Base-by-base conservation (phyloP, 2,329 filamentous ascomycete species). In the Atkinsonella hypoxylon region DNA sequence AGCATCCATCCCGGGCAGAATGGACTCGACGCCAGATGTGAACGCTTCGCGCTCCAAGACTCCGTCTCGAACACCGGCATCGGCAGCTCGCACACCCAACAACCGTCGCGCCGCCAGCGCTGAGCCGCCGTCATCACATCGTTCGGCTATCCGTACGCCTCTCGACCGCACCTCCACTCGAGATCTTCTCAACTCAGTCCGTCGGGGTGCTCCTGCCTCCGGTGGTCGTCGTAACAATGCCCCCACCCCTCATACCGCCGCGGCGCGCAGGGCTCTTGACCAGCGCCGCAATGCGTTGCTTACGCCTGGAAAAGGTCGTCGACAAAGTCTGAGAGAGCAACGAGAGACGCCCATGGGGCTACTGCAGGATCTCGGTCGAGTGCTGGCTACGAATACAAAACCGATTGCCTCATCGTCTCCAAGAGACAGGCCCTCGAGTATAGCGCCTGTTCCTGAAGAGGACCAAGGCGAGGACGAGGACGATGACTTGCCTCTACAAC, bases 211-310 rank as follows among this genome's bases (percentile, higher is more conserved):
- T 40, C 72, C 72, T 10, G 70, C 69, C 34, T 77, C 76, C 2
- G 74, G 61, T 11, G 58, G 66, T 2, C 64, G 67, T 41, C 67
- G 69, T 47, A 67, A 64, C 54, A 69, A 71, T 62, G 67, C 69
- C 12, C 68, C 72, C 3, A 83, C 81, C 17, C 81, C 81, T 0
- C 81, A 84, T 60, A 79, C 76, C 45, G 76, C 75, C 57, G 80
- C 79, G 11, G 81, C 81, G 42, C 74, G 74, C 45, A 71, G 76
- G 44, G 74, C 79, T 32, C 70, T 83, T 48, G 74, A 82, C 56
- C 72, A 76, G 55, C 77, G 80, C 5, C 75, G 81, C 41, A 74
- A 76, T 2, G 77, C 77, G 45, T 68, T 80, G 45, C 73, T 81
- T 54, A 84, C 81, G 0, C 81, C 81, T 0, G 79, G 78, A 17